Conservation (phyloP, 2,329 filamentous ascomycete genomes). For the Immersiporthe knoxdaviesiana region DNA sequence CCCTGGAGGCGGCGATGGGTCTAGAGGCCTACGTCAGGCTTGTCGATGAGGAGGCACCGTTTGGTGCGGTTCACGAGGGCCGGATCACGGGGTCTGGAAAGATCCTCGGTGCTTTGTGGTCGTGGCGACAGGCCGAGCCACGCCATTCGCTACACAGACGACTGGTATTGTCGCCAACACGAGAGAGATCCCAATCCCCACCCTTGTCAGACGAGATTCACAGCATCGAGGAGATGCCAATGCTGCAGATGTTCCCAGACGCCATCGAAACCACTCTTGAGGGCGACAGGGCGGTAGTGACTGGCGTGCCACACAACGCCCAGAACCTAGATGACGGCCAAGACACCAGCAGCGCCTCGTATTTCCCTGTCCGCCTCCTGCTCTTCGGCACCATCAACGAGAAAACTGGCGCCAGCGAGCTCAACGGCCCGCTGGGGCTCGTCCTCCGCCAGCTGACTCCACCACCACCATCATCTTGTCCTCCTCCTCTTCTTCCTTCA, state of each 20-base stretch:
- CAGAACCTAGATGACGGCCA: neutral
- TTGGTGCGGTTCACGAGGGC: conserved; percentile 1
- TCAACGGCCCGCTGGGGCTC: conserved; percentile 1
- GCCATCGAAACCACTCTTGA: neutral
- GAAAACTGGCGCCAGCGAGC: neutral
- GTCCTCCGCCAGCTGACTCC: neutral
- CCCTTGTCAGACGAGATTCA: neutral
- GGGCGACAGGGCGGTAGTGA: neutral
- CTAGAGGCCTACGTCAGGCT: neutral
- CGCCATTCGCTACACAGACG: neutral
- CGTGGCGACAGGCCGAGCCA: neutral
- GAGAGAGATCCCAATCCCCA: neutral
- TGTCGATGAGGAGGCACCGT: neutral
- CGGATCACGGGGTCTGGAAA: neutral
- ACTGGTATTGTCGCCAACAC: neutral
- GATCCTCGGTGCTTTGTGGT: neutral
- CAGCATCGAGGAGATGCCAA: neutral
- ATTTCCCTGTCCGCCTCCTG: neutral
- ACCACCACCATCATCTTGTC: too few relatives aligned
- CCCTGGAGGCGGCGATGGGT: neutral
- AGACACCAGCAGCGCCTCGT: too few relatives aligned
- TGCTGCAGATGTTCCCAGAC: conserved; percentile 6
- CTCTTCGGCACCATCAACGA: neutral
- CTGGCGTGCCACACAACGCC: neutral
- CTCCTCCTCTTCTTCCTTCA: neutral